Evolutionary conservation across 495 filamentous ascomycete genomes (phyloP).

Genomic region (Xanthoparmelia taractica): DNA sequence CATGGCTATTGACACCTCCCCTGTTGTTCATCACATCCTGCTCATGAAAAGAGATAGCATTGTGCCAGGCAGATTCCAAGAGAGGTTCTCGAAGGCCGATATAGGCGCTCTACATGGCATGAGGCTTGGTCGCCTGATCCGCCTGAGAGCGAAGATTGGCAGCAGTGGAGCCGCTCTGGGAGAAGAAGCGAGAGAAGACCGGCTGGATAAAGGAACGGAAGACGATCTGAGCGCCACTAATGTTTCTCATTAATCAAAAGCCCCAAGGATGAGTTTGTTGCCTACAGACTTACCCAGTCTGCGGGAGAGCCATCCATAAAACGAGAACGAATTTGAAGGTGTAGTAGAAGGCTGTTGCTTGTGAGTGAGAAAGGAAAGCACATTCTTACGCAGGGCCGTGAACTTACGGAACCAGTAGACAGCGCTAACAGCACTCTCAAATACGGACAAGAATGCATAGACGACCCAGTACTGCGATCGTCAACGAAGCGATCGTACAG

Average conservation of each 20-base stretch:
- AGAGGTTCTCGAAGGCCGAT: background rate
- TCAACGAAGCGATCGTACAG: background rate
- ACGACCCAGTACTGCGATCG: conserved; percentile 86
- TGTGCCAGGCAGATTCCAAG: background rate
- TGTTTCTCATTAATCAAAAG: conserved; percentile 4
- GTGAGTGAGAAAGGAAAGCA: conserved; percentile 4
- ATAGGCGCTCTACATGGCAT: conserved; percentile 24
- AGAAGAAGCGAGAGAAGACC: conserved; percentile 84
- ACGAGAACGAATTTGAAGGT: conserved; percentile 98
- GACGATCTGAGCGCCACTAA: conserved; percentile 86
- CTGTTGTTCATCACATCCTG: background rate
- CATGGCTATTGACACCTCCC: background rate
- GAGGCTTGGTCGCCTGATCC: conserved; percentile 58
- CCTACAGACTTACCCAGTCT: conserved; percentile 65
- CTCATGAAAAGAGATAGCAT: background rate
- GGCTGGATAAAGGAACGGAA: conserved; percentile 95
- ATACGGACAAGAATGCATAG: conserved; percentile 82
- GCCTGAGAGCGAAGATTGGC: conserved; percentile 86
- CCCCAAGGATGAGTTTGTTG: background rate
- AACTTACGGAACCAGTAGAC: conserved; percentile 93
- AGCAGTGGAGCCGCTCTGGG: conserved; percentile 61
- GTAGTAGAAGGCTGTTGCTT: conserved; percentile 79
- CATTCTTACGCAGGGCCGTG: background rate
- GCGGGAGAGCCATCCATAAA: conserved; percentile 93
- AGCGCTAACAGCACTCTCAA: conserved; percentile 88